These are phyloP conservation scores for Wickerhamomyces subpelliculosus DNA, from an alignment of 805 yeast genomes.

Conservation along the genomic window DNA sequence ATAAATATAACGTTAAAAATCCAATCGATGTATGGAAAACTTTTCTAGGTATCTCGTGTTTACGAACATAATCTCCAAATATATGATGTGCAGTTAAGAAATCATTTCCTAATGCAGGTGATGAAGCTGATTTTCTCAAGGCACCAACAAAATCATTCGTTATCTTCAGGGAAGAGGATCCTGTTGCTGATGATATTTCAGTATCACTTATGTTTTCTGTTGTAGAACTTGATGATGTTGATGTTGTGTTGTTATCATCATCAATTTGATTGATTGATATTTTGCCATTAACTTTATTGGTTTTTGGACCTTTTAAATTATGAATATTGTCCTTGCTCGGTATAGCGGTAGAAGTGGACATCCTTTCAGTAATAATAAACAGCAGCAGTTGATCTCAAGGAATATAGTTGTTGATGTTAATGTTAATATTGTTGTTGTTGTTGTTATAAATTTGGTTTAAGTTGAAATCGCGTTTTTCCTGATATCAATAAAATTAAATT, in stretches of 20 bases:
- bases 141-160: slow-evolving; percentile 10
- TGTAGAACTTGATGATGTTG: too few species aligned
- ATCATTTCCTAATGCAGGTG: slow-evolving; percentile 13
- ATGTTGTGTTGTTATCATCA: background rate
- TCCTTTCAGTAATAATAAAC: background rate
- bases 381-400: too few species aligned
- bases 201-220: background rate
- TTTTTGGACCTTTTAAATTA: background rate
- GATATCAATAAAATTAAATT: too few species aligned
- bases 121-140: slow-evolving; percentile 4
- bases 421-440: too few species aligned
- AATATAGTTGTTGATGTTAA: too few species aligned
- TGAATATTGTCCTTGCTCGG: background rate
- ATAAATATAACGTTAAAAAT: slow-evolving; percentile 66
- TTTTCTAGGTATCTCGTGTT: slow-evolving; percentile 88
- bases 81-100: slow-evolving; percentile 32
- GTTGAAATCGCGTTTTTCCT: too few species aligned
- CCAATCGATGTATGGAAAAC: slow-evolving; percentile 87
- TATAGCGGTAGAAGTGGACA: slow-evolving; percentile 1
- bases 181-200: background rate
- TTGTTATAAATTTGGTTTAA: too few species aligned
- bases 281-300: background rate
- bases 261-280: background rate
- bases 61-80: slow-evolving; percentile 50
- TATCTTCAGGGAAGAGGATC: too few species aligned